Base-by-base conservation (phyloP, 2,329 filamentous ascomycete species). In the Cercospora citrullina region DNA sequence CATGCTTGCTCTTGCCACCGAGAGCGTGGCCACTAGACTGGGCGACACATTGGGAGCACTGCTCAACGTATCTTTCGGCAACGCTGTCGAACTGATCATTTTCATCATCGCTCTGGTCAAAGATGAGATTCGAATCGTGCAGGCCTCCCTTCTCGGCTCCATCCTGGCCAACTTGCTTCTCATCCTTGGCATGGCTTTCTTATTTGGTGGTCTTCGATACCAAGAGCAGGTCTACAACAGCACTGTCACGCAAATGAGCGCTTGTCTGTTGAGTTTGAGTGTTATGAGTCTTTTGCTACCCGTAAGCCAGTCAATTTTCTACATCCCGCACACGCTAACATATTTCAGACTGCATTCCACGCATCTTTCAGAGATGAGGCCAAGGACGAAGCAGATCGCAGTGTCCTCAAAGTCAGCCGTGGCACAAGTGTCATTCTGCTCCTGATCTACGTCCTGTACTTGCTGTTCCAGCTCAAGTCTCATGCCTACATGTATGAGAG, bases 171-270 rank as follows among this genome's bases (percentile, higher is more conserved):
- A 97, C 76, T 81, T 97, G 65, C 84, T 97, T 26, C 86, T 97
- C 69, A 96, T 96, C 76, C 82, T 97, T 73, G 94, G 94, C 75
- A 97, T 97, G 93, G 89, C 90, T 66, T 97, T 97, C 79, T 86
- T 96, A 63, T 81, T 96, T 26, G 94, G 94, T 76, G 94, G 93
- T 71, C 82, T 97, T 64, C 89, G 93, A 70, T 97, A 89, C 79
- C 90, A 91, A 77, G 94, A 97, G 82, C 94, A 97, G 83, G 90
- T 97, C 70, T 97, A 97, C 82, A 97, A 97, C 81, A 95, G 89
- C 80, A 97, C 92, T 23, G 92, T 97, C 67, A 97, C 93, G 0
- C 93, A 97, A 79, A 97, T 97, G 92, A 97, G 93, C 78, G 94
- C 94, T 62, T 96, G 93, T 81, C 84, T 97, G 74, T 87, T 97